Base-by-base conservation (phyloP, 2,329 filamentous ascomycete genomes). In the Xylogone sp. region DNA sequence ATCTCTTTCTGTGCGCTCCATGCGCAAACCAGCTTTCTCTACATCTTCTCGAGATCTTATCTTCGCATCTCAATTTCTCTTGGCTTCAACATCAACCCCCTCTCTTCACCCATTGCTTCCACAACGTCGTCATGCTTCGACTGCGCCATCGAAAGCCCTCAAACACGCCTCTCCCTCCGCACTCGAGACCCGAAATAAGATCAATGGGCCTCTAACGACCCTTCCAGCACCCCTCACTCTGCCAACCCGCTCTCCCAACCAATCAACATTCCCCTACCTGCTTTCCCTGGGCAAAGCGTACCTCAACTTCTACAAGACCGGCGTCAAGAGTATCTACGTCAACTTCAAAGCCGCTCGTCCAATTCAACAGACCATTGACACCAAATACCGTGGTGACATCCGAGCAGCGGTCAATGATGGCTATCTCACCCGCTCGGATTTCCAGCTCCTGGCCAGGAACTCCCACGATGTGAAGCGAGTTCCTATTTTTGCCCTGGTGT, bases 221-320 rank as follows among this genome's bases (percentile, higher is more conserved):
- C 84, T 87, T 20, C 88, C 92, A 0, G 83, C 89, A 0, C 76
- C 80, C 0, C 77, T 96, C 55, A 67, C 75, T 43, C 72, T 89
- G 2, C 89, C 89, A 6, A 65, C 68, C 4, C 77, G 82, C 49
- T 66, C 74, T 18, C 64, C 75, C 19, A 62, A 69, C 7, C 67
- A 78, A 24, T 71, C 71, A 22, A 64, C 72, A 19, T 65, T 80
- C 50, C 53, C 58, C 21, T 60, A 66, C 53, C 51, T 54, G 49
- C 46, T 66, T 45, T 21, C 51, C 2, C 54, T 64, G 8, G 93
- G 90, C 56, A 87, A 87, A 66, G 83, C 87, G 48, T 96, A 96
- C 69, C 68, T 87, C 9, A 70, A 70, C 31, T 97, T 97, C 79
- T 97, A 97, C 82, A 96, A 94, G 71, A 78, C 82, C 1, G 93